phyloP scores from a whole-genome alignment of 208 protist species.

The Acanthamoeba culbertsoni region DNA sequence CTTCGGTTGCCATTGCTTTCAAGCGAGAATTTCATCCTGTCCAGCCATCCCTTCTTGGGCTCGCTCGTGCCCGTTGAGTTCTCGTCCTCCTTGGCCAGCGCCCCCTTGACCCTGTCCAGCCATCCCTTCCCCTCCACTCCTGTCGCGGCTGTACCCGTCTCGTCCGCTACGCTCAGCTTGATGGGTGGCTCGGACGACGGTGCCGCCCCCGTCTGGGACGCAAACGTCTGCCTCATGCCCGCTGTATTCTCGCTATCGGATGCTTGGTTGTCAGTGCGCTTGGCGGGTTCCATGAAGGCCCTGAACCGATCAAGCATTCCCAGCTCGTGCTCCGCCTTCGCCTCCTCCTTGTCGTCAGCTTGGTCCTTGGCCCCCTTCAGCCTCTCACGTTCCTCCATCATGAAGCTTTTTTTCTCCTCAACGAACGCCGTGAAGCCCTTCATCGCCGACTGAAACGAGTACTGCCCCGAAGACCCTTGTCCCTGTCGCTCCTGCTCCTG shows the following conservation, averaged over 20 bases:
- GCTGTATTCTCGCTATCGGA: not conserved
- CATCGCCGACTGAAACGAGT: constrained; percentile 13
- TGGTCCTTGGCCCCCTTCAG: not conserved
- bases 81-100: not conserved
- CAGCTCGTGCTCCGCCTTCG: not conserved
- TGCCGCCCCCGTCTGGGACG: not conserved
- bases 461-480: too few species aligned
- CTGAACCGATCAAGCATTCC: constrained; percentile 36
- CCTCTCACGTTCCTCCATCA: not conserved
- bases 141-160: not conserved
- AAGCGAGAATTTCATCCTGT: not conserved
- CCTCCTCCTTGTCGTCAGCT: not conserved
- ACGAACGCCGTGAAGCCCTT: not conserved
- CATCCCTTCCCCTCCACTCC: not conserved
- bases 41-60: not conserved
- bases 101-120: not conserved
- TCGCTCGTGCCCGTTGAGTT: not conserved
- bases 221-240: not conserved
- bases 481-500: not conserved
- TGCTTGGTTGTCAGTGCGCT: not conserved
- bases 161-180: not conserved
- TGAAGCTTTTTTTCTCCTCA: not conserved
- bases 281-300: not conserved
- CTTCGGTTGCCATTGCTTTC: not conserved
- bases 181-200: not conserved